These are phyloP conservation scores for Phoma herbarum DNA, from an alignment of 2,329 filamentous ascomycete species.

Conservation along the genomic window DNA sequence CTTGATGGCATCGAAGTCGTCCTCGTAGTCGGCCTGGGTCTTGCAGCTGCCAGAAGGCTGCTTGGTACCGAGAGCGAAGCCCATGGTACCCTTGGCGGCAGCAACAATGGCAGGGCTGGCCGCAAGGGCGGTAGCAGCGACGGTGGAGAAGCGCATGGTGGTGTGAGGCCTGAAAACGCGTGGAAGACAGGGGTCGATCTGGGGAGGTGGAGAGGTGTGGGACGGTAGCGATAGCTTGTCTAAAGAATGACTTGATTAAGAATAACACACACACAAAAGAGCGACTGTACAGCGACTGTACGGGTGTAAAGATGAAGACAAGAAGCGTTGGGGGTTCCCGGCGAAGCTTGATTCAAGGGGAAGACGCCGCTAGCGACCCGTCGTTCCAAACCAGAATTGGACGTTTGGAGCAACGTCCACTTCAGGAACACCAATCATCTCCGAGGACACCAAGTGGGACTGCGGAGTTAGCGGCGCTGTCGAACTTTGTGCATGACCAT, in stretches of 20 bases:
- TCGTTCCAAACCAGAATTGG: slow-evolving; percentile 21
- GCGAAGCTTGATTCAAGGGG: slow-evolving; percentile 35
- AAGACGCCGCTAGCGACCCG: slow-evolving; percentile 33
- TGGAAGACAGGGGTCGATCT: slow-evolving; percentile 7
- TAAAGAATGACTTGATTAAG: slow-evolving; percentile 29
- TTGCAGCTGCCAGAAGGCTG: slow-evolving; percentile 69
- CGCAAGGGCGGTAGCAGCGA: slow-evolving; percentile 44
- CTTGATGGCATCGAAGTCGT: slow-evolving; percentile 70
- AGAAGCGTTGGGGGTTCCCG: slow-evolving; percentile 24
- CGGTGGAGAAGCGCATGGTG: slow-evolving; percentile 48
- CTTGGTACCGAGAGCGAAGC: slow-evolving; percentile 73
- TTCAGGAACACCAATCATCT: slow-evolving; percentile 32
- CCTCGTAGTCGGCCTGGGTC: slow-evolving; percentile 67
- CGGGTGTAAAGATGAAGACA: slow-evolving; percentile 28
- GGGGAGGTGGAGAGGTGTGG: slow-evolving; percentile 6
- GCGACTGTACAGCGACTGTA: slow-evolving; percentile 35
- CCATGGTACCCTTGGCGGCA: slow-evolving; percentile 63
- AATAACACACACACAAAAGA: slow-evolving; percentile 32
- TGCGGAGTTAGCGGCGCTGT: slow-evolving; percentile 11
- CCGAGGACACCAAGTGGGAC: slow-evolving; percentile 19
- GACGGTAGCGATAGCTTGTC: neutral
- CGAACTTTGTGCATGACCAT: neutral
- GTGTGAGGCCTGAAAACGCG: slow-evolving; percentile 9
- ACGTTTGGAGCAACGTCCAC: too few species aligned
- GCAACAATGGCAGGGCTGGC: slow-evolving; percentile 59